Percentiles rank a stretch among this genome's conserved stretches.
Evolutionary conservation across 2,329 filamentous ascomycete species (phyloP).

Genomic region (Coniochaeta prunicola): DNA sequence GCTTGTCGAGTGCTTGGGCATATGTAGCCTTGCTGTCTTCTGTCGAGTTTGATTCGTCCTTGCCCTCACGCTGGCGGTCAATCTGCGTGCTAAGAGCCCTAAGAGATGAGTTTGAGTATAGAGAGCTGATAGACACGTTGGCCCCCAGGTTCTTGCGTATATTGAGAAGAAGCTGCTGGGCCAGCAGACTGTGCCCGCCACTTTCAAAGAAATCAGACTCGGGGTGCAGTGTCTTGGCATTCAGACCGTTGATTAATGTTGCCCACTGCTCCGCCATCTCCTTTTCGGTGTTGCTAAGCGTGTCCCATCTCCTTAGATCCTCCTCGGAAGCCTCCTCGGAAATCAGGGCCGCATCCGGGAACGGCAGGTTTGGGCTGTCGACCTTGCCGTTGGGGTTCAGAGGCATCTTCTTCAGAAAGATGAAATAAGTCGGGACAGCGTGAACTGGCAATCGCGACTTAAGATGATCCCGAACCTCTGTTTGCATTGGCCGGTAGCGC

Average conservation of each 20-base stretch:
- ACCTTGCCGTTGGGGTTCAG: conserved; percentile 85
- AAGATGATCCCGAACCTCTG: conserved; percentile 55
- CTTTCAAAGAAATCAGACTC: conserved; percentile 66
- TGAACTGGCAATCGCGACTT: conserved; percentile 66
- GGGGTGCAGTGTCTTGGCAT: conserved; percentile 58
- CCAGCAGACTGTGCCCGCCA: conserved; percentile 74
- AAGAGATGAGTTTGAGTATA: conserved; percentile 58
- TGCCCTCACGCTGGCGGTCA: conserved; percentile 27
- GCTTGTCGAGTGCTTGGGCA: conserved; percentile 39
- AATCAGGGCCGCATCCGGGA: conserved; percentile 67
- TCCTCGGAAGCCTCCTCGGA: conserved; percentile 36
- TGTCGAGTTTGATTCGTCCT: conserved; percentile 13
- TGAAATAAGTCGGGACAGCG: conserved; percentile 68
- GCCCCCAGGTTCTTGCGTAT: conserved; percentile 35
- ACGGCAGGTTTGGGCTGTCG: conserved; percentile 71
- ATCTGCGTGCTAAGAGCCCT: conserved; percentile 42
- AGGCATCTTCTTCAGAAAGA: conserved; percentile 65
- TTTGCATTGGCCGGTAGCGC: conserved; percentile 37
- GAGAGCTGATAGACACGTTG: conserved; percentile 60
- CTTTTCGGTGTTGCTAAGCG: conserved; percentile 50
- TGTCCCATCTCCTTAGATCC: conserved; percentile 32
- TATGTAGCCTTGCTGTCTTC: conserved; percentile 36
- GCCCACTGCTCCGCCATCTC: conserved; percentile 68
- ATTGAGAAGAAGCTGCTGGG: conserved; percentile 71
- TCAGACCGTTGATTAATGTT: conserved; percentile 58